Evolutionary conservation across 176 grass and related monocot species (phyloP).

Genomic region (Rhipidocladum racemiflorum): DNA sequence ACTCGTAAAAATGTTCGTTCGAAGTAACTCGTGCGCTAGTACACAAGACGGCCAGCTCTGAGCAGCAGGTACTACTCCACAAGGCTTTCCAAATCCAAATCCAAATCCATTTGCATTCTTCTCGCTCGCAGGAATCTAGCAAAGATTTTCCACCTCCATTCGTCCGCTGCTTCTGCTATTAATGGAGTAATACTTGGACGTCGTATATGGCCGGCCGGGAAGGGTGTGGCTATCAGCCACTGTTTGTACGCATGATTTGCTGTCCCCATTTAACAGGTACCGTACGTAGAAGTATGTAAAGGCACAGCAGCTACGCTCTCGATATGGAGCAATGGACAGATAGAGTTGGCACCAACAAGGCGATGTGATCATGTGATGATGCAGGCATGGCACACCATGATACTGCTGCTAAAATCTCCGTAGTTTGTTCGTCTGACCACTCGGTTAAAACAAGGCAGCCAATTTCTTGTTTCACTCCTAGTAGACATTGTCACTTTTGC

Average conservation of each 20-base stretch:
- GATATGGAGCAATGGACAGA: neutral
- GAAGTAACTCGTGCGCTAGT: neutral
- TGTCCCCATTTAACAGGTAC: neutral
- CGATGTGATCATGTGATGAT: slow-evolving; percentile 31
- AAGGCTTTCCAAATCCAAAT: neutral
- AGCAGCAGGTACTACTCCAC: neutral
- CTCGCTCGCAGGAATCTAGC: neutral
- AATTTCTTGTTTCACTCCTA: slow-evolving; percentile 17
- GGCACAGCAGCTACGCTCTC: neutral
- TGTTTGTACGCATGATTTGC: neutral
- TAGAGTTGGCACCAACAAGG: neutral
- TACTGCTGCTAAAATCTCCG: neutral
- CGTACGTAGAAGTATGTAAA: neutral
- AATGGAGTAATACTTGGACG: neutral
- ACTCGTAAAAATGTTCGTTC: slow-evolving; percentile 8
- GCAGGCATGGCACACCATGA: neutral
- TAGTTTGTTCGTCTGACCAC: neutral
- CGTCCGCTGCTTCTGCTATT: neutral
- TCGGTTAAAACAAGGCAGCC: slow-evolving; percentile 17
- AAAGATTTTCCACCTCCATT: neutral
- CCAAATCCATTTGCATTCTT: neutral
- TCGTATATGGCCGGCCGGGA: neutral
- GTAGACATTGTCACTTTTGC: neutral
- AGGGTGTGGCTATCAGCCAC: neutral
- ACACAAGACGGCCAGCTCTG: neutral